Evolutionary conservation across 495 filamentous ascomycete genomes (phyloP).

Genomic region (Penicillium bovifimosum): DNA sequence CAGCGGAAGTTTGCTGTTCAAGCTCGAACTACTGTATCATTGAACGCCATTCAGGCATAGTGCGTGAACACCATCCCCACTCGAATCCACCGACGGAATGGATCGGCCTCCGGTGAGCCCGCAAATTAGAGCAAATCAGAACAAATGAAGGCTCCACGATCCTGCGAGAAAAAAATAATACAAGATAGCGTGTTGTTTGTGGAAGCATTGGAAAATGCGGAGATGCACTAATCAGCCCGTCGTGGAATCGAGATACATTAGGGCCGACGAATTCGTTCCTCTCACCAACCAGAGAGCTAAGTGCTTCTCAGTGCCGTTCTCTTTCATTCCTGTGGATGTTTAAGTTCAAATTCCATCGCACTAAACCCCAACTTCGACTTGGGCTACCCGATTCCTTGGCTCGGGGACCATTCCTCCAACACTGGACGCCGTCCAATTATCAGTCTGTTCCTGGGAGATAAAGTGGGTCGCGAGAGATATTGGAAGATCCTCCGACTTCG

Average conservation of each 20-base stretch:
- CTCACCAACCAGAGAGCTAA: neutral
- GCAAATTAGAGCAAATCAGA: neutral
- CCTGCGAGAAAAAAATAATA: neutral
- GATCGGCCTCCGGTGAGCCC: neutral
- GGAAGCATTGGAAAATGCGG: slow-evolving; percentile 3
- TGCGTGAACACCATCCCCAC: neutral
- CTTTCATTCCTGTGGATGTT: neutral
- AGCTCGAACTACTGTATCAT: neutral
- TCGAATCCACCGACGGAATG: neutral
- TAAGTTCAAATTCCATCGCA: neutral
- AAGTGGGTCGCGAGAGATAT: neutral
- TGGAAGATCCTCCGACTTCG: neutral
- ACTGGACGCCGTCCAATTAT: neutral
- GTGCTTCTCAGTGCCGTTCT: neutral
- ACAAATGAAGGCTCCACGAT: neutral
- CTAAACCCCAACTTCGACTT: neutral
- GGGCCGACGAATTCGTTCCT: neutral
- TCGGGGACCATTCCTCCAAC: neutral
- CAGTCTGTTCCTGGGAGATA: neutral
- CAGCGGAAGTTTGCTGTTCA: neutral
- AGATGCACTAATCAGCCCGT: slow-evolving; percentile 2
- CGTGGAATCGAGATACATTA: neutral
- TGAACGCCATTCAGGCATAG: neutral
- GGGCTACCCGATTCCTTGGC: neutral
- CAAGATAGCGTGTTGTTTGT: too few species aligned